Base-by-base conservation (phyloP, 2,329 filamentous ascomycete genomes). In the Thielaviopsis populi region DNA sequence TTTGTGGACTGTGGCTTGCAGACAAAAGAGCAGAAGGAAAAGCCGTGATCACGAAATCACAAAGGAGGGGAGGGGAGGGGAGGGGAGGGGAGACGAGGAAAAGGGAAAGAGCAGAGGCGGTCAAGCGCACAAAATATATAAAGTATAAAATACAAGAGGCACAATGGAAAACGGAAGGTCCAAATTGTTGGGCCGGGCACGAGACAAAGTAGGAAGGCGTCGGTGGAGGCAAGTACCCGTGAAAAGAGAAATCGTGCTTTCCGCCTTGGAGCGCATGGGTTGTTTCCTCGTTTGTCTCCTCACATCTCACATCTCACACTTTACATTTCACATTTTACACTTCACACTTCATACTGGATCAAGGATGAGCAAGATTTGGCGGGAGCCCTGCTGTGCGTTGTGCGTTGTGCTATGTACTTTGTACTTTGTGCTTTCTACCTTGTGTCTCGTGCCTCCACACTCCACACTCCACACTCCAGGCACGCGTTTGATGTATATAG, bases 41-140 rank as follows among this genome's bases (percentile, higher is more conserved):
- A 46, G 42, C 15, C 15, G 15, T n/a, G 30, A 62, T 33, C 19
- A 27, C 24, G 33, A 37, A 11, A 30, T n/a, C 5, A 8, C n/a
- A 27, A 8, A 53, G 33, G 10, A 53, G n/a, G 33, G 19, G 58
- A 33, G 10, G 63, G 67, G 60, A 58, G 69, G 58, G 58, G 66
- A 33, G 48, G 42, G 66, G 67, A 66, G 30, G 30, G 30, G 30
- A 59, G 50, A 53, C 17, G 63, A 67, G 59, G 66, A 64, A 65
- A 37, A 24, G 63, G 46, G 61, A 65, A 65, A 48, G 43, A 50
- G 10, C n/a, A 53, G 17, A 40, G 53, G 41, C 22, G 30, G 13
- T 37, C 33, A 48, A 41, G 41, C 46, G 24, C 37, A 50, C 46
- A 50, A 27, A 50, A 27, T 50, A 27, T 50, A 24, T 50, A 50